These are phyloP conservation scores for Solanum tarapatanum DNA, from an alignment of 257 asterid species.

Conservation along the genomic window DNA sequence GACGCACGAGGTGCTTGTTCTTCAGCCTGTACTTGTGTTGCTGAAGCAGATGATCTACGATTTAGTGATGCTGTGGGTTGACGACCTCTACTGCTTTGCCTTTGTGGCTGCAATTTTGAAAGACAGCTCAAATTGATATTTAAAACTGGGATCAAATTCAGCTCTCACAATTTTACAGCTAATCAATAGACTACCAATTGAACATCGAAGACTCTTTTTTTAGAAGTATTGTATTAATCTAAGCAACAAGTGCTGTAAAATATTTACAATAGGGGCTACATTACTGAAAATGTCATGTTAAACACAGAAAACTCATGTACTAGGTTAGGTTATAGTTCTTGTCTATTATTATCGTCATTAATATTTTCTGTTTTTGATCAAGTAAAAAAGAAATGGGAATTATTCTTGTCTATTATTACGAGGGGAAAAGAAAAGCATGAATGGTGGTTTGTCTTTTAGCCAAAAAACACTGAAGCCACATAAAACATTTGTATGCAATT, in stretches of 20 bases:
- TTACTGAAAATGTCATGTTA: background rate
- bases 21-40: slow-evolving; percentile 6
- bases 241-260: background rate
- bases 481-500: background rate
- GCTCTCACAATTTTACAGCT: background rate
- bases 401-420: background rate
- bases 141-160: background rate
- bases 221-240: background rate
- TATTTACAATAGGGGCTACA: background rate
- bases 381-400: background rate
- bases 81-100: slow-evolving; percentile 21
- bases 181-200: background rate
- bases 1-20: slow-evolving; percentile 32
- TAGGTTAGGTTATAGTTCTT: background rate
- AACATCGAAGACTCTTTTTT: no score
- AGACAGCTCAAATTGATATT: background rate
- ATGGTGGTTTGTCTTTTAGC: background rate
- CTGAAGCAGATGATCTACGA: slow-evolving; percentile 16
- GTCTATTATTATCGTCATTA: background rate
- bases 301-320: background rate
- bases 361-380: background rate
- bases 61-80: slow-evolving; percentile 26
- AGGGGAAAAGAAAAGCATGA: background rate
- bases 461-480: background rate
- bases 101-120: slow-evolving; percentile 9